Evolutionary conservation across 352 stramenopile species (phyloP), one percentile per base, ranked within the genome.

Genomic region (Globisporangium paroecandrum): DNA sequence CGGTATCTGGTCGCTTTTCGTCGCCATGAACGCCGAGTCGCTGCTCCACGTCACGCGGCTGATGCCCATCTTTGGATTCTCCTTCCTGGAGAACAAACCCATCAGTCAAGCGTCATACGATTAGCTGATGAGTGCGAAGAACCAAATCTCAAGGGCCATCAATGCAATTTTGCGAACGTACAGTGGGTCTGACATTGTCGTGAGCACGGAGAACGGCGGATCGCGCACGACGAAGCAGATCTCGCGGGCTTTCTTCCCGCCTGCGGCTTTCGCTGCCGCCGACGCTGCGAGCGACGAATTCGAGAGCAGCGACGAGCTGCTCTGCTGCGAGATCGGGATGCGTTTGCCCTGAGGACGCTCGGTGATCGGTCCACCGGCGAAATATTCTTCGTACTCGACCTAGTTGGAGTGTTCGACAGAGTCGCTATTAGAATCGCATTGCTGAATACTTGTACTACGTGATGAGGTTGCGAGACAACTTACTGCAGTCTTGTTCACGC

Each of bases 1-100:
- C 15, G 87, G 85, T 83, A 93, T 95, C 25, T 89, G 76, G 43
- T 95, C 87, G 46, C 85, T 93, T 70, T 86, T 92, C 5, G 87
- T 91, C 24, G 79, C 87, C 46, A 94, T 55, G 71, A 87, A 92
- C 41, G 76, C 68, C 12, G 85, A 88, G 57, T 95, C 81, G 20
- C 70, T 73, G 65, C 82, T 93, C 87, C 87, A 94, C 18, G 78
- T 34, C 15, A 83, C 77, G 38, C 83, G 77, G 36, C 83, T 85
- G 38, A 94, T 74, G 56, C 87, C 87, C 66, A 94, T 83, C 51
- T 83, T 89, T 0, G 83, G 85, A 64, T 88, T 85, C 53, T 90
- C 81, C 68, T 83, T 86, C 20, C 87, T 94, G 47, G 24, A 47
- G 3, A 27, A 58, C 4, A n/a, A 13, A 49, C 15, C 38, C 62